These are phyloP conservation scores for Micromonas pusilla DNA, from an alignment of 139 green algal genomes.

Conservation along the genomic window DNA sequence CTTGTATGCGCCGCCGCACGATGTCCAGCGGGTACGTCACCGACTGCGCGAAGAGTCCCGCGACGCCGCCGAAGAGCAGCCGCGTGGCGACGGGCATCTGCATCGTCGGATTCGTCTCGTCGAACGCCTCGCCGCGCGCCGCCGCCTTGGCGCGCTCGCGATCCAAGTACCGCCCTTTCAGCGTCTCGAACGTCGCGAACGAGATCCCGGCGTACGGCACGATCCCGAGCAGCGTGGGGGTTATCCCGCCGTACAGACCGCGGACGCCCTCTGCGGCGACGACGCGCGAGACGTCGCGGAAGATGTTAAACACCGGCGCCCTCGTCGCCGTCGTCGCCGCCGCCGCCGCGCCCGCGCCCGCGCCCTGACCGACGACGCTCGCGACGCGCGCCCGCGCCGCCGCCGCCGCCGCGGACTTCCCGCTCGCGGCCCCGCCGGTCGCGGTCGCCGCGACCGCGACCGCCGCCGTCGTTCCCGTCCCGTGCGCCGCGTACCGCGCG, in stretches of 20 bases:
- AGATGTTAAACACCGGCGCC: constrained; percentile 59
- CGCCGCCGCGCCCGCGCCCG: constrained; percentile 5
- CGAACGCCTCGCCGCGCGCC: background rate
- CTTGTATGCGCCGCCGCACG: constrained; percentile 30
- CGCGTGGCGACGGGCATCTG: constrained; percentile 3
- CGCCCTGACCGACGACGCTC: constrained; percentile 49
- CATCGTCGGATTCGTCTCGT: background rate
- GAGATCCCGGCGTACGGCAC: constrained; percentile 36
- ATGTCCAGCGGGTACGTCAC: constrained; percentile 34
- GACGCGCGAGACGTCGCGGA: no score
- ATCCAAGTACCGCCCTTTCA: constrained; percentile 16
- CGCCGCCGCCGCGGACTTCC: constrained; percentile 49
- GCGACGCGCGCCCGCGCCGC: constrained; percentile 59
- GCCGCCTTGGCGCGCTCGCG: background rate
- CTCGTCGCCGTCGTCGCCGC: constrained; percentile 65
- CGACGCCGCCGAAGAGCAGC: constrained; percentile 23
- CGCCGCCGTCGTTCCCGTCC: constrained; percentile 15
- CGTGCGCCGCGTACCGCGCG: constrained; percentile 53
- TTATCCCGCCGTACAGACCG: constrained; percentile 86
- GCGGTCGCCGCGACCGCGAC: background rate
- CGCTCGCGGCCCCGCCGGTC: background rate
- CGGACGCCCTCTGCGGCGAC: constrained; percentile 66
- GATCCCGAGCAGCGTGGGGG: constrained; percentile 72
- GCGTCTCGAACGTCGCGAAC: constrained; percentile 34
- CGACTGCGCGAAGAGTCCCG: constrained; percentile 22